Evolutionary conservation across 805 yeast species (phyloP), one percentile per base, ranked within the genome.

Genomic region (Dipodascus geniculatus): DNA sequence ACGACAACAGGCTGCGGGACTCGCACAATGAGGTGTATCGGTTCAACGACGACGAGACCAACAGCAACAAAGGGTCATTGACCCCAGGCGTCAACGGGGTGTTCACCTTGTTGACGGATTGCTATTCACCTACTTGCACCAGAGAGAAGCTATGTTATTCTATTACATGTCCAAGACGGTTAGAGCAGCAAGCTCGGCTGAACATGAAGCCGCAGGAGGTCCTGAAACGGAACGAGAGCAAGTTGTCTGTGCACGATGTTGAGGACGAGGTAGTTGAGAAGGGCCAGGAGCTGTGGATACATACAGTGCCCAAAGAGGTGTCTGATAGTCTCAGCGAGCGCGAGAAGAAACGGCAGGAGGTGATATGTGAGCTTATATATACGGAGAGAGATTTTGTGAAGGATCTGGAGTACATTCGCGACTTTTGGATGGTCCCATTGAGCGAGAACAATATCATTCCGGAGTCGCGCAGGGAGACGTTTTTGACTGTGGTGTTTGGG

Each of bases 51-150:
- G 49, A 47, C n/a, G 49, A 38, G 6, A 38, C 17, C 44, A 38
- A 55, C 22, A 49, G 55, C 23, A 55, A 57, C 4, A 28, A 28
- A 11, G 56, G 55, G 17, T 54, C 56, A 4, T 63, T 58, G 16
- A 58, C 28, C 8, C 63, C 57, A 9, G 59, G 65, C 2, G 89
- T 88, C 11, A 87, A 87, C 67, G 99, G 99, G 60, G 96, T 93
- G 2, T 93, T 91, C 64, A 91, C 96, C 0, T 72, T 91, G 48
- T 73, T 93, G 57, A 87, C 97, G 0, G 96, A 90, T 63, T 93
- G 99, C 70, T 93, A 93, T 64, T 89, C 97, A 0, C 96, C 99
- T 33, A 93, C 99, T 0, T 93, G 99, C 70, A 83, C 96, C 3
- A 74, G 95, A 51, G 95, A 87, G 62, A 74, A 79, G 35, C 72